A percentile compares a stretch with the other conserved stretches of the same genome.
These are phyloP conservation scores for Symbiodinium pilosum DNA, from an alignment of 73 alveolate genomes.

Conservation along the genomic window DNA sequence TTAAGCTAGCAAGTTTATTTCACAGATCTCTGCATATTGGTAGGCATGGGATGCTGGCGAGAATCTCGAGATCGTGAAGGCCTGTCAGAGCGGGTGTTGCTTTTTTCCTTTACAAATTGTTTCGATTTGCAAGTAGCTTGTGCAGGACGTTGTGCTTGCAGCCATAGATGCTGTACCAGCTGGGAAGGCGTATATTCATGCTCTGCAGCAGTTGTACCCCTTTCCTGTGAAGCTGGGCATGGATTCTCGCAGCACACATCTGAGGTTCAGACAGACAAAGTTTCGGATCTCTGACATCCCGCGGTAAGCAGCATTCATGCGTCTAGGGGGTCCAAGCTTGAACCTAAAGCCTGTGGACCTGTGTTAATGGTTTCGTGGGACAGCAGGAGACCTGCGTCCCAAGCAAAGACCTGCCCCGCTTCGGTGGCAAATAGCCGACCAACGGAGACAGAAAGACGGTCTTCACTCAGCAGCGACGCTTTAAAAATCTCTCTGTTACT, in stretches of 20 bases:
- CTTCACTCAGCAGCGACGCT: neutral
- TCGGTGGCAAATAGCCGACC: neutral
- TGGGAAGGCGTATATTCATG: neutral
- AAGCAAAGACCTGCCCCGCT: neutral
- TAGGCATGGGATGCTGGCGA: slow-evolving; percentile 47
- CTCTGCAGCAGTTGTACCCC: neutral
- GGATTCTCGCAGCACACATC: too few relatives aligned
- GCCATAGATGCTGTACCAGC: slow-evolving; percentile 37
- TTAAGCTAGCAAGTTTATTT: neutral
- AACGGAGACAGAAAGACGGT: neutral
- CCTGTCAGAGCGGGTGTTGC: too few relatives aligned
- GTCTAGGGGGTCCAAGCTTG: too few relatives aligned
- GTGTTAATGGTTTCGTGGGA: too few relatives aligned
- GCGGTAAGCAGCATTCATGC: too few relatives aligned
- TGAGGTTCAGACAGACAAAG: slow-evolving; percentile 31
- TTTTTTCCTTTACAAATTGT: neutral
- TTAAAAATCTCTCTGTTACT: too few relatives aligned
- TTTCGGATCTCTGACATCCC: slow-evolving; percentile 57
- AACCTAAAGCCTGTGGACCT: too few relatives aligned
- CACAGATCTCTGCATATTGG: neutral
- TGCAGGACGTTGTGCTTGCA: slow-evolving; percentile 50
- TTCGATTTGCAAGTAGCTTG: neutral
- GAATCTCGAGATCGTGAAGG: slow-evolving; percentile 49
- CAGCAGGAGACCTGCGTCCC: neutral
- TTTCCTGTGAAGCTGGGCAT: neutral